A percentile compares a stretch with the other conserved stretches of the same genome.
Conservation (phyloP, 1,284 basidiomycete genomes). For the Marasmius tenuissimus region DNA sequence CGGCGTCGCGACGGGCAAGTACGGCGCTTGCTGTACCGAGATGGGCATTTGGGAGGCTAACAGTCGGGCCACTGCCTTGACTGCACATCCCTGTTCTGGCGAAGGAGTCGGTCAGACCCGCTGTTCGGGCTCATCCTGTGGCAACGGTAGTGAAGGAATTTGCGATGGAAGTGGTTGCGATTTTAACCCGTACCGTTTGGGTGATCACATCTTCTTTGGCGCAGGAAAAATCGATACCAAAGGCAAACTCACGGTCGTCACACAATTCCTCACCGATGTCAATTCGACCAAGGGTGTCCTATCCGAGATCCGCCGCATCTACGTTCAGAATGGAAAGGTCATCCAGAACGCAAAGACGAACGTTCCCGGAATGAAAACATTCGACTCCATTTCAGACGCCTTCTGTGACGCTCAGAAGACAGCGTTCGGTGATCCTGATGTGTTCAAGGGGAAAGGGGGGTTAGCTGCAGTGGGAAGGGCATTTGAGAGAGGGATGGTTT, state of each 20-base stretch:
- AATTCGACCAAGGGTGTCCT: constrained; percentile 39
- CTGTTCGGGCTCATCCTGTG: constrained; percentile 31
- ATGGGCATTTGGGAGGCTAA: constrained; percentile 65
- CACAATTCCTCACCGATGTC: constrained; percentile 44
- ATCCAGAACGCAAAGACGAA: constrained; percentile 41
- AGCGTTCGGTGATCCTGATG: constrained; percentile 34
- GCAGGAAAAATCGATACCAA: constrained; percentile 34
- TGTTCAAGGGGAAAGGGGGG: constrained; percentile 38
- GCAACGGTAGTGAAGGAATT: constrained; percentile 28
- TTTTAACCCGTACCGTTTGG: constrained; percentile 50
- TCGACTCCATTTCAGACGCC: constrained; percentile 31
- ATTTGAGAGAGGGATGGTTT: constrained; percentile 38
- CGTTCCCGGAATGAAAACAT: constrained; percentile 31
- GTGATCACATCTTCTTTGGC: constrained; percentile 40
- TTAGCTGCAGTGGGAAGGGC: constrained; percentile 37
- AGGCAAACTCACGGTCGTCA: constrained; percentile 41
- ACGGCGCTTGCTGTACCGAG: constrained; percentile 55
- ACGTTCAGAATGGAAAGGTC: constrained; percentile 43
- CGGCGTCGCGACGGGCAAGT: constrained; percentile 35
- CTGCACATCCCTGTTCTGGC: constrained; percentile 48
- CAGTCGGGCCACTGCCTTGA: constrained; percentile 46
- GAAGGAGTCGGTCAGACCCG: constrained; percentile 30
- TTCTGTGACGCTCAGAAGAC: constrained; percentile 34
- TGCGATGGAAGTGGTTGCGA: constrained; percentile 46
- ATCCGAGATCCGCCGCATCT: constrained; percentile 44